A percentile compares a stretch with the other conserved stretches of the same genome.
Conservation (phyloP, 805 yeast species). For the Candida qinlingensis region DNA sequence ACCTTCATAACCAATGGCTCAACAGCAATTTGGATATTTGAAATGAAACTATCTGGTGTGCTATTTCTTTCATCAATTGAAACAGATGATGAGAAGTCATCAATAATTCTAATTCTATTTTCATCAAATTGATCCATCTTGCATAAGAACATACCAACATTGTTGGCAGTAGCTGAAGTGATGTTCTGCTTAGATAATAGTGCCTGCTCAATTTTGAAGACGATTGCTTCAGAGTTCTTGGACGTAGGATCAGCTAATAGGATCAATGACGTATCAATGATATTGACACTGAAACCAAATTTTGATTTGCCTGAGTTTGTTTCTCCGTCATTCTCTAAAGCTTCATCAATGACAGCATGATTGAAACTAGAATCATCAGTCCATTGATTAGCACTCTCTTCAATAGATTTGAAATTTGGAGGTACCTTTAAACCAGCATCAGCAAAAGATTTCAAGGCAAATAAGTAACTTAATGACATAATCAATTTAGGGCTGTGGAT, state of each 20-base stretch:
- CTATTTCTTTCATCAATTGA: slow-evolving; percentile 71
- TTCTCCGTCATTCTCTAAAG: slow-evolving; percentile 5
- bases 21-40: slow-evolving; percentile 61
- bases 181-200: slow-evolving; percentile 64
- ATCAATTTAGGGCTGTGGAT: slow-evolving; percentile 79
- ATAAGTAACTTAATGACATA: slow-evolving; percentile 79
- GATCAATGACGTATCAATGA: slow-evolving; percentile 72
- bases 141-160: slow-evolving; percentile 82
- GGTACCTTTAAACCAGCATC: slow-evolving; percentile 39
- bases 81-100: slow-evolving; percentile 79
- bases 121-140: slow-evolving; percentile 65
- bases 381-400: background rate
- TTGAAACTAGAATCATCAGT: slow-evolving; percentile 11
- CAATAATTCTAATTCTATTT: slow-evolving; percentile 66
- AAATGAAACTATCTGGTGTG: slow-evolving; percentile 48
- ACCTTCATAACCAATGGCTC: slow-evolving; percentile 80
- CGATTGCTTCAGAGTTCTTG: slow-evolving; percentile 76
- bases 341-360: slow-evolving; percentile 10
- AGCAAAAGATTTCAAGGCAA: slow-evolving; percentile 65
- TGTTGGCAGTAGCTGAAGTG: slow-evolving; percentile 60
- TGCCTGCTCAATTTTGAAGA: slow-evolving; percentile 80
- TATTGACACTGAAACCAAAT: slow-evolving; percentile 55
- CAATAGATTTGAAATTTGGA: slow-evolving; percentile 1
- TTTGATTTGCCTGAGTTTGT: slow-evolving; percentile 9
- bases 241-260: slow-evolving; percentile 75